These are phyloP conservation scores for Metschnikowia dekortorum DNA, from an alignment of 805 yeast species.

Conservation along the genomic window DNA sequence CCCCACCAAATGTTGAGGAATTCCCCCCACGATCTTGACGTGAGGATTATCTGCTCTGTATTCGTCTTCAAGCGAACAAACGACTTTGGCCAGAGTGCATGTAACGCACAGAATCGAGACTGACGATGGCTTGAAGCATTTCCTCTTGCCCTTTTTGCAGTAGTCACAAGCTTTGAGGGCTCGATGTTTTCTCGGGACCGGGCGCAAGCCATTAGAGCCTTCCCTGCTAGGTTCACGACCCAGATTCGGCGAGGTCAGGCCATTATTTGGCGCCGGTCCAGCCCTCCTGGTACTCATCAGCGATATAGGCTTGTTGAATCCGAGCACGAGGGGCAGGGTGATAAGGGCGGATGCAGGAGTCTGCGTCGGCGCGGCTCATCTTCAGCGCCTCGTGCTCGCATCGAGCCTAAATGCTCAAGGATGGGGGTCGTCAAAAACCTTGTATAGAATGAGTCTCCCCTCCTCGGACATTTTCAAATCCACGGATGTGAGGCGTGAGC, in stretches of 20 bases:
- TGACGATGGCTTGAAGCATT: slow-evolving; percentile 54
- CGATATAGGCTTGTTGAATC: too few species aligned
- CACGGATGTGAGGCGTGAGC: slow-evolving; percentile 25
- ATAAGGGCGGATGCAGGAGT: neutral
- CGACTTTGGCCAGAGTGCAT: slow-evolving; percentile 48
- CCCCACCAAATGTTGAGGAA: slow-evolving; percentile 14
- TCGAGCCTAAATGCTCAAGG: neutral
- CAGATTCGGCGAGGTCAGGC: neutral
- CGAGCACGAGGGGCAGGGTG: neutral
- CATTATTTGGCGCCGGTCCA: too few species aligned
- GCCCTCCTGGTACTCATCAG: too few species aligned
- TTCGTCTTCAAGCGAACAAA: slow-evolving; percentile 46
- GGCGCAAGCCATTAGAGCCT: neutral
- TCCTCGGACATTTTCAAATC: slow-evolving; percentile 14
- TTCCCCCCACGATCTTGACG: slow-evolving; percentile 14
- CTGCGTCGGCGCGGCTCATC: neutral
- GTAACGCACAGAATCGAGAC: slow-evolving; percentile 49
- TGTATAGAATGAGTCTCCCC: slow-evolving; percentile 3
- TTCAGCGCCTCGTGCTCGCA: neutral
- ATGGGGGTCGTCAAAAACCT: neutral
- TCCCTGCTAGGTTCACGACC: neutral
- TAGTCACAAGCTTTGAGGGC: slow-evolving; percentile 51
- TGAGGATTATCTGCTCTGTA: slow-evolving; percentile 11
- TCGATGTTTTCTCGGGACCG: slow-evolving; percentile 19
- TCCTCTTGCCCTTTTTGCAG: slow-evolving; percentile 55